phyloP scores from a whole-genome alignment of 2,329 filamentous ascomycete genomes.

The Tricladium varicosporioides region DNA sequence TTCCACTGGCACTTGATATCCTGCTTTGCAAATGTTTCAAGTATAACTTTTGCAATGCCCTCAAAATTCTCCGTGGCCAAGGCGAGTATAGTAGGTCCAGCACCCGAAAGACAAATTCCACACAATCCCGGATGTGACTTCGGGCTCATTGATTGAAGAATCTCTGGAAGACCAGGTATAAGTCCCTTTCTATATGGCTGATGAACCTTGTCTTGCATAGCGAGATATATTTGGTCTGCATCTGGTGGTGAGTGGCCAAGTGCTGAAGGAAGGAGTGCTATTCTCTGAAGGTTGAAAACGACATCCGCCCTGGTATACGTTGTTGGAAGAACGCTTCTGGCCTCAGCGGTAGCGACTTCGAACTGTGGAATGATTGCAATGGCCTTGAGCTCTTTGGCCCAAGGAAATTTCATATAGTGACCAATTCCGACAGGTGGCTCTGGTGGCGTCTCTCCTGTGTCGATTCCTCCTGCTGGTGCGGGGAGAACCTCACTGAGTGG shows the following conservation, averaged over 20 bases:
- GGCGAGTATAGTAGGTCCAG: slow-evolving; percentile 91
- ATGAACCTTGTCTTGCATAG: slow-evolving; percentile 98
- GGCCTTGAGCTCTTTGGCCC: slow-evolving; percentile 93
- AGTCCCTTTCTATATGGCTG: slow-evolving; percentile 91
- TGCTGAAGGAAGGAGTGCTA: slow-evolving; percentile 85
- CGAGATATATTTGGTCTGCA: slow-evolving; percentile 90
- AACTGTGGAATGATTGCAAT: slow-evolving; percentile 96
- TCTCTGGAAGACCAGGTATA: slow-evolving; percentile 87
- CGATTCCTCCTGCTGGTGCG: slow-evolving; percentile 82
- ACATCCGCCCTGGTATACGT: slow-evolving; percentile 80
- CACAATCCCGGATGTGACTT: slow-evolving; percentile 82
- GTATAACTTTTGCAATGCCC: slow-evolving; percentile 76
- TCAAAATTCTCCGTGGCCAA: slow-evolving; percentile 89
- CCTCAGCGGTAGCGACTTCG: slow-evolving; percentile 90
- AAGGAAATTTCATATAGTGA: slow-evolving; percentile 93
- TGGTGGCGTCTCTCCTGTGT: slow-evolving; percentile 84
- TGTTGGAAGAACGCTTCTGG: slow-evolving; percentile 78
- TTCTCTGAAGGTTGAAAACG: slow-evolving; percentile 90
- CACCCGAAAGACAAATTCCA: slow-evolving; percentile 92
- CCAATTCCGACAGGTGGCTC: slow-evolving; percentile 90
- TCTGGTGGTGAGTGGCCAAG: slow-evolving; percentile 88
- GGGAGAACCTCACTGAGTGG: slow-evolving; percentile 92
- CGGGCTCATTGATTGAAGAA: slow-evolving; percentile 88
- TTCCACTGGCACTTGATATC: slow-evolving; percentile 82
- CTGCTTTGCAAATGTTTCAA: slow-evolving; percentile 69